Evolutionary conservation across 2,329 filamentous ascomycete genomes (phyloP).

Genomic region (Neopestalotiopsis sp.): DNA sequence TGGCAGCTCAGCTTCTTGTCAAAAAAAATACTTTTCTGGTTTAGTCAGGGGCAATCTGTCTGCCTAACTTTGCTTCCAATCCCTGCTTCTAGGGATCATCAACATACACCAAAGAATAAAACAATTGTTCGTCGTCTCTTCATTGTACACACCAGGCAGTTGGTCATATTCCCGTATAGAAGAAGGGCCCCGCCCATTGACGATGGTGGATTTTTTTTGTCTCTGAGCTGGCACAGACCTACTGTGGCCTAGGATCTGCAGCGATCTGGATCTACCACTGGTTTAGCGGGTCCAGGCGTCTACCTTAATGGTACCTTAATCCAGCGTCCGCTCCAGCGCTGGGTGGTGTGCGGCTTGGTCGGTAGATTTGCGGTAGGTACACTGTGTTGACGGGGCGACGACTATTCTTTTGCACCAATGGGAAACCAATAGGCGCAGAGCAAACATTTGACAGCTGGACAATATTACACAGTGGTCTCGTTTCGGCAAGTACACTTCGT

Average conservation of each 20-base stretch:
- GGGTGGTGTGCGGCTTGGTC: too few relatives aligned
- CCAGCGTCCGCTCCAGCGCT: not conserved
- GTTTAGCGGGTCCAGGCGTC: not conserved
- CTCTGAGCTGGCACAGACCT: not conserved
- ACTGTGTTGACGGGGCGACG: slow-evolving; percentile 6
- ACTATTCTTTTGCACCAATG: not conserved
- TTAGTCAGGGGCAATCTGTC: not conserved
- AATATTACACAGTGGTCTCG: too few relatives aligned
- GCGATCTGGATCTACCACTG: not conserved
- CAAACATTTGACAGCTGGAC: slow-evolving; percentile 1
- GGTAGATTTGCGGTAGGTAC: too few relatives aligned
- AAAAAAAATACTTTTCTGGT: not conserved
- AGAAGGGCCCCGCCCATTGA: not conserved
- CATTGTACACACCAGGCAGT: not conserved
- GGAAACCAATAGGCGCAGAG: not conserved
- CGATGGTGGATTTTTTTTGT: not conserved
- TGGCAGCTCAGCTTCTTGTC: not conserved
- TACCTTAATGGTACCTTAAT: slow-evolving; percentile 3
- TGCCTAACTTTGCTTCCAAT: not conserved
- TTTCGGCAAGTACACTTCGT: too few relatives aligned
- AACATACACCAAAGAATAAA: not conserved
- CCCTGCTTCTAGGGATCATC: not conserved
- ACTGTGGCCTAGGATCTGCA: not conserved
- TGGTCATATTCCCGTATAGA: not conserved
- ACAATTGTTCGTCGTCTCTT: not conserved